A percentile compares a stretch with the other conserved stretches of the same genome.
phyloP scores from a whole-genome alignment of 2,329 filamentous ascomycete species.

The Exophiala sideris region DNA sequence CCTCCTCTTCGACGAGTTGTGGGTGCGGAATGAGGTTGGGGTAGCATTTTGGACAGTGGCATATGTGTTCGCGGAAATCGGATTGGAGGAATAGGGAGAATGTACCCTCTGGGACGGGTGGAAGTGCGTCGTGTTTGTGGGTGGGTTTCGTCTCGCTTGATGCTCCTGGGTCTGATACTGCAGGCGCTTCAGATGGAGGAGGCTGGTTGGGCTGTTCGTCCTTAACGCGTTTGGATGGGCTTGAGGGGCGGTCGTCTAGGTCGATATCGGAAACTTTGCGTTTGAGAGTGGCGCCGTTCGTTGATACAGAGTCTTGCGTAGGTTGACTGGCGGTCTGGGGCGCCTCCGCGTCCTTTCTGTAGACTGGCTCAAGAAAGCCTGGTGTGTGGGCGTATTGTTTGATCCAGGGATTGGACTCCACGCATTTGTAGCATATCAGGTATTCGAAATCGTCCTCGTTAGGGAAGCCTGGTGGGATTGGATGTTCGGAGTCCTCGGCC shows the following conservation, averaged over 20 bases:
- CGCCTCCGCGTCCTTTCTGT: conserved; percentile 38
- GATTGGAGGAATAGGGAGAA: conserved; percentile 82
- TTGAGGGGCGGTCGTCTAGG: conserved; percentile 22
- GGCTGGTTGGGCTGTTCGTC: conserved; percentile 44
- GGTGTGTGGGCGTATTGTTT: conserved; percentile 76
- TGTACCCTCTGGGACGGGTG: conserved; percentile 51
- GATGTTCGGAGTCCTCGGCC: conserved; percentile 42
- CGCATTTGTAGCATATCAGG: conserved; percentile 91
- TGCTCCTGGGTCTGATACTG: conserved; percentile 14
- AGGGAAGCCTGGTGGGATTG: conserved; percentile 81
- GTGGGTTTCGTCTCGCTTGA: conserved; percentile 27
- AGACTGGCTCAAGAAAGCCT: conserved; percentile 76
- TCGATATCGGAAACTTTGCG: conserved; percentile 42
- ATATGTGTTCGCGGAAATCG: conserved; percentile 76
- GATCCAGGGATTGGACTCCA: conserved; percentile 85
- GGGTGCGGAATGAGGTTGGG: conserved; percentile 65
- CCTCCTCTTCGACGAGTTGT: conserved; percentile 89
- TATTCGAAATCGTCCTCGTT: conserved; percentile 83
- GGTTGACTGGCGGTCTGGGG: not conserved
- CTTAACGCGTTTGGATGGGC: conserved; percentile 62
- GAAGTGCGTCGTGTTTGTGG: conserved; percentile 63
- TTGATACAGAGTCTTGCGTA: not conserved
- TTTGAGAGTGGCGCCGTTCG: conserved; percentile 31
- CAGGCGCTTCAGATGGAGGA: conserved; percentile 12
- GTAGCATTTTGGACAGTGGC: conserved; percentile 79